Conservation (phyloP, 176 grass and related monocot genomes). For the Oryza coarctata region DNA sequence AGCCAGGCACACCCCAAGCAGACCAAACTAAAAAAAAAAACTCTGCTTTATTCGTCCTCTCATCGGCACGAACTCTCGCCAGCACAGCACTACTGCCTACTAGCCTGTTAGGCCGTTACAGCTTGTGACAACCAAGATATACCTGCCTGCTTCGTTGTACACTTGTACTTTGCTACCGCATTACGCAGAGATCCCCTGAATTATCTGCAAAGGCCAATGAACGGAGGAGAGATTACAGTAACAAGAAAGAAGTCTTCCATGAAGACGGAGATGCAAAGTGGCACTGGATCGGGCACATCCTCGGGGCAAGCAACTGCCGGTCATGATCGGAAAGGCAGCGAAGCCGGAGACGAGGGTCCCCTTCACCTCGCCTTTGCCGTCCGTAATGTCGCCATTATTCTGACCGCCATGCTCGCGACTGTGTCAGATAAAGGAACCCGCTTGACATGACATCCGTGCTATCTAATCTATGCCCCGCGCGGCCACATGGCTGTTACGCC, state of each 20-base stretch:
- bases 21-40: background rate
- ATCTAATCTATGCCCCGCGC: background rate
- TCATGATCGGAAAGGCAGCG: conserved; percentile 35
- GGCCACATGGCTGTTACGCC: conserved; percentile 28
- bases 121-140: conserved; percentile 35
- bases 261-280: background rate
- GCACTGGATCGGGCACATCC: no score
- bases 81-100: background rate
- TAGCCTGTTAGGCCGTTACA: background rate
- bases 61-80: conserved; percentile 26
- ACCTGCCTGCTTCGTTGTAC: conserved; percentile 7
- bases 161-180: background rate
- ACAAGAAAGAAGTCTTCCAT: background rate
- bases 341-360: background rate
- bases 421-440: conserved; percentile 39
- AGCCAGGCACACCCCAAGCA: conserved; percentile 2
- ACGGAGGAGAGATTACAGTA: background rate
- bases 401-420: conserved; percentile 44
- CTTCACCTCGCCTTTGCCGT: conserved; percentile 23
- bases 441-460: conserved; percentile 31
- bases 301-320: conserved; percentile 41
- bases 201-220: conserved; percentile 31
- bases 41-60: conserved; percentile 28
- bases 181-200: background rate
- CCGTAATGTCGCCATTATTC: conserved; percentile 57